Percentiles rank a stretch among this genome's conserved stretches.
Evolutionary conservation across 2,329 filamentous ascomycete genomes (phyloP).

Genomic region (Cladosporium sp.): DNA sequence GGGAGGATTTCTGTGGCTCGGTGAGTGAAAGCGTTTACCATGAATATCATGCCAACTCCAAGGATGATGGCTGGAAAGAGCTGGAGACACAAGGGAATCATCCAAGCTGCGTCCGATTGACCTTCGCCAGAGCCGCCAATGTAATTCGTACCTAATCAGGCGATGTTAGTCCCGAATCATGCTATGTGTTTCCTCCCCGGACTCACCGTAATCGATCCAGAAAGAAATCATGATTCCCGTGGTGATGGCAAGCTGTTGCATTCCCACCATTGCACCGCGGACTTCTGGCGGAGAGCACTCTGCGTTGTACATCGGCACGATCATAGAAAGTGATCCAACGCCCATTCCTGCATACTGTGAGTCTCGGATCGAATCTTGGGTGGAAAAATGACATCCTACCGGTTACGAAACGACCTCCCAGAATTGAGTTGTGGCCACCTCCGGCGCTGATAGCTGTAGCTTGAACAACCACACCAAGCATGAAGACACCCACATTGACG

Average conservation of each 20-base stretch:
- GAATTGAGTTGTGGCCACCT: constrained; percentile 49
- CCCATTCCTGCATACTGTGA: constrained; percentile 44
- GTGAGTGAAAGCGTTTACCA: neutral
- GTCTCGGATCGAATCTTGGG: constrained; percentile 7
- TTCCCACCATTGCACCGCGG: constrained; percentile 60
- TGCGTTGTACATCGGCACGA: constrained; percentile 44
- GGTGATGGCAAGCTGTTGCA: constrained; percentile 60
- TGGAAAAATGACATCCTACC: constrained; percentile 27
- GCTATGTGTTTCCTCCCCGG: no score
- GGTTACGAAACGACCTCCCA: constrained; percentile 68
- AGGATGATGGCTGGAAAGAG: constrained; percentile 63
- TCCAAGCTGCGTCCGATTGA: constrained; percentile 67
- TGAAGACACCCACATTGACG: constrained; percentile 61
- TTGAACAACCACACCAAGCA: constrained; percentile 66
- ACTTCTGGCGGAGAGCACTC: constrained; percentile 57
- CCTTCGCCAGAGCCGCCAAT: constrained; percentile 50
- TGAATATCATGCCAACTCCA: constrained; percentile 61
- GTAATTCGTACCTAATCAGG: constrained; percentile 27
- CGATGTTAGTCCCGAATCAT: neutral
- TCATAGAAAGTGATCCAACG: constrained; percentile 64
- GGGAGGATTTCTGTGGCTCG: neutral
- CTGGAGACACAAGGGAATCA: constrained; percentile 67
- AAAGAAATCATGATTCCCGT: constrained; percentile 55
- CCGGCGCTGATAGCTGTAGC: constrained; percentile 48
- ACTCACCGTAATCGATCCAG: constrained; percentile 33